A percentile compares a stretch with the other conserved stretches of the same genome.
Conservation (phyloP, 768 basidiomycete genomes). For the Rhodotorula graminis region DNA sequence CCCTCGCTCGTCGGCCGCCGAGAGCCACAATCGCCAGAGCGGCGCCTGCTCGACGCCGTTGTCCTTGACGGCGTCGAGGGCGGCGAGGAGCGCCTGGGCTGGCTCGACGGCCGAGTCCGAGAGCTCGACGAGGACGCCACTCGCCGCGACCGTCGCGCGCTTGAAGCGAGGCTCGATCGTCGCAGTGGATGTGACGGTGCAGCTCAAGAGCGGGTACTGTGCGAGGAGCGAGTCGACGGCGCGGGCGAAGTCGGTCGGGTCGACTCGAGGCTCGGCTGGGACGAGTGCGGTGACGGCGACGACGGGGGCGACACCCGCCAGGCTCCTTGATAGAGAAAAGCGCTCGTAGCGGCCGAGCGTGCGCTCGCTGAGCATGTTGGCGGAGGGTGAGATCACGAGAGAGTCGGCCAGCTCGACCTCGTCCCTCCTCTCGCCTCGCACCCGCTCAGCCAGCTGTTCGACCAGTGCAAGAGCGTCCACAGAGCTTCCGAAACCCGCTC, state of each 20-base stretch:
- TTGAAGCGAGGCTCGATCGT: neutral
- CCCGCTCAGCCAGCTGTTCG: too few relatives aligned
- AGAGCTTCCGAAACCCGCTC: too few relatives aligned
- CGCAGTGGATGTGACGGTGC: neutral
- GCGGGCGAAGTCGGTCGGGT: fast-evolving
- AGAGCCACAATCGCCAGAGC: constrained; percentile 16
- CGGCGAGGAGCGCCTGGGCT: neutral
- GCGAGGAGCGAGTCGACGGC: constrained; percentile 7
- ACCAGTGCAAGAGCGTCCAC: too few relatives aligned
- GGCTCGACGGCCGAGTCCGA: neutral
- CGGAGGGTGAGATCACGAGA: too few relatives aligned
- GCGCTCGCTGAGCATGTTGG: neutral
- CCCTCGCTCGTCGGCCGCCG: neutral
- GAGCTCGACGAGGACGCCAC: neutral
- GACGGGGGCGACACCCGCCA: neutral
- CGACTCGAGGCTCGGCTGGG: neutral
- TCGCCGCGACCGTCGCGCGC: neutral
- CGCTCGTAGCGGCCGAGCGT: constrained; percentile 4
- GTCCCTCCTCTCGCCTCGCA: too few relatives aligned
- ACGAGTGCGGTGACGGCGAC: constrained; percentile 19
- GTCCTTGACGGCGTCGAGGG: neutral
- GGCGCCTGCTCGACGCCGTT: constrained; percentile 1
- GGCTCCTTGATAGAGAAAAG: neutral
- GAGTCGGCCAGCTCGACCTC: too few relatives aligned
- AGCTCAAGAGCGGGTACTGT: constrained; percentile 3